phyloP scores from a whole-genome alignment of 192 early-diverging fungal genomes.

The Coemansia sp. region DNA sequence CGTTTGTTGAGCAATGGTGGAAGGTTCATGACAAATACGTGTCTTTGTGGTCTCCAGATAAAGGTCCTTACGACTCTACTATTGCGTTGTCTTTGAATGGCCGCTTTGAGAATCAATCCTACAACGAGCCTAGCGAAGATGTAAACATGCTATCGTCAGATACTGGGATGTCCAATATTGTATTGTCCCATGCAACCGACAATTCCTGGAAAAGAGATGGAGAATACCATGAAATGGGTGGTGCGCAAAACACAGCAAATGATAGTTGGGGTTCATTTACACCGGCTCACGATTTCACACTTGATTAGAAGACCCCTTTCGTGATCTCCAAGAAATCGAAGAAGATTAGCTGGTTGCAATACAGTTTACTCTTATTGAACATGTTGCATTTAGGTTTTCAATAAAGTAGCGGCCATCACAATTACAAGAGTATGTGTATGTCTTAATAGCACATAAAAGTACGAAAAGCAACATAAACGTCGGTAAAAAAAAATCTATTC shows the following conservation, averaged over 20 bases:
- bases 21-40: constrained; percentile 59
- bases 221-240: constrained; percentile 6
- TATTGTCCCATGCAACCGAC: constrained; percentile 5
- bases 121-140: background rate
- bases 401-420: too few relatives aligned
- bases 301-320: constrained; percentile 1
- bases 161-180: too few relatives aligned
- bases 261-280: constrained; percentile 39
- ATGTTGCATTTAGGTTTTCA: too few relatives aligned
- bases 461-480: background rate
- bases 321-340: too few relatives aligned
- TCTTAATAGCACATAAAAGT: background rate
- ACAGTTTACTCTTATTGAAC: too few relatives aligned
- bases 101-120: background rate
- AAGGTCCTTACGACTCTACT: constrained; percentile 13
- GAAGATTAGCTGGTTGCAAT: too few relatives aligned
- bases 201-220: constrained; percentile 33
- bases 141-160: background rate
- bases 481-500: background rate
- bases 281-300: constrained; percentile 39
- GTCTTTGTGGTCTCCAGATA: constrained; percentile 27
- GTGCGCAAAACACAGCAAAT: constrained; percentile 3
- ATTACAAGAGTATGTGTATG: background rate
- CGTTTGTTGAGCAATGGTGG: constrained; percentile 72
- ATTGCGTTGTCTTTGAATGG: constrained; percentile 16